These are phyloP conservation scores for Geotrichum restrictum DNA, from an alignment of 1,139 yeast species.

Conservation along the genomic window DNA sequence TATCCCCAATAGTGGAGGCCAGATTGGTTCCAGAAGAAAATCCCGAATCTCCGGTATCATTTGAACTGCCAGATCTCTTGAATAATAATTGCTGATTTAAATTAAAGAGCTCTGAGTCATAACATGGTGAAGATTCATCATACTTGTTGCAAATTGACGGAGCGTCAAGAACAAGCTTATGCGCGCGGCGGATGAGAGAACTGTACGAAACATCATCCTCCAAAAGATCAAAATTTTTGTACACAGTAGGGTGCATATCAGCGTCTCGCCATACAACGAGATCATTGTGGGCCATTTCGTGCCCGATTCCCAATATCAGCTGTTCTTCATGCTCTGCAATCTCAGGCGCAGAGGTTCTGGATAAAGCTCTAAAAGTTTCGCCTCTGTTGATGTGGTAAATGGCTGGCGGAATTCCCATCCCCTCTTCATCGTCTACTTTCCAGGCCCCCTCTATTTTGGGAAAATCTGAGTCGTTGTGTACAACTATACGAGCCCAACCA, in stretches of 20 bases:
- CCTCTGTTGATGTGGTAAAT: slow-evolving; percentile 32
- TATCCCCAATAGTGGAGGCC: slow-evolving; percentile 35
- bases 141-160: neutral
- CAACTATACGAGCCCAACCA: slow-evolving; percentile 38
- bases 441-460: slow-evolving; percentile 34
- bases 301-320: slow-evolving; percentile 21
- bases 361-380: slow-evolving; percentile 21
- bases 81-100: slow-evolving; percentile 2
- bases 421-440: slow-evolving; percentile 36
- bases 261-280: slow-evolving; percentile 38
- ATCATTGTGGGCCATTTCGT: slow-evolving; percentile 15
- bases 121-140: slow-evolving; percentile 16
- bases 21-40: slow-evolving; percentile 35
- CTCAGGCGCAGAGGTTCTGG: slow-evolving; percentile 10
- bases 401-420: slow-evolving; percentile 36
- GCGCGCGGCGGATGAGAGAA: slow-evolving; percentile 2
- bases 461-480: slow-evolving; percentile 23
- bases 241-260: slow-evolving; percentile 29
- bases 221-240: slow-evolving; percentile 17
- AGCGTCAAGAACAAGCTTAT: neutral
- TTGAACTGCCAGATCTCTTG: slow-evolving; percentile 22
- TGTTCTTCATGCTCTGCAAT: slow-evolving; percentile 26
- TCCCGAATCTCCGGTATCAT: slow-evolving; percentile 33
- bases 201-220: slow-evolving; percentile 13
- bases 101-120: slow-evolving; percentile 13